Conservation (phyloP, 371 early-diverging fungal species). For the Mucor piriformis region DNA sequence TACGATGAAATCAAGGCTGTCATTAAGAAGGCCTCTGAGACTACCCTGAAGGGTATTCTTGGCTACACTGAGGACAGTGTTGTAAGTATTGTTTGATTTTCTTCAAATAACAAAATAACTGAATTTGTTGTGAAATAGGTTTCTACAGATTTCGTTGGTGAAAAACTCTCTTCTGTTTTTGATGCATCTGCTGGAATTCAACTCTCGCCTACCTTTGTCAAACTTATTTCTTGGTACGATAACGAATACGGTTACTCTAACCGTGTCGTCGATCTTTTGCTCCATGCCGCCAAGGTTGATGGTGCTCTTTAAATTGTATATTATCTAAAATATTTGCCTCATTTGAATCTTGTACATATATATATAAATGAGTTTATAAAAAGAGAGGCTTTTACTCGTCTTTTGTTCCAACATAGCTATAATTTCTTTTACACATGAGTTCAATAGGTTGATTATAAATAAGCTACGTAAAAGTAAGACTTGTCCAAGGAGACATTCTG, state of each 20-base stretch:
- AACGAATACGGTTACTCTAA: constrained; percentile 93
- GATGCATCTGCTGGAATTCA: constrained; percentile 97
- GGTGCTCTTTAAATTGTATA: constrained; percentile 18
- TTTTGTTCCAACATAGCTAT: too few species aligned
- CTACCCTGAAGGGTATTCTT: constrained; percentile 84
- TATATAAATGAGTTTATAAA: too few species aligned
- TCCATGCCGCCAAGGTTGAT: constrained; percentile 69
- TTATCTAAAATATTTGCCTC: neutral
- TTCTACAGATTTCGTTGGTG: constrained; percentile 94
- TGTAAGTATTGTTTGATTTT: constrained; percentile 51
- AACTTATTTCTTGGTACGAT: constrained; percentile 90
- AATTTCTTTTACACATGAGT: too few species aligned
- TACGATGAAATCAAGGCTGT: constrained; percentile 90
- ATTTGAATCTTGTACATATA: neutral
- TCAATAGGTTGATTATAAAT: too few species aligned
- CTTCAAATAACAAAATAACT: too few species aligned
- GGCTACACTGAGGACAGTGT: constrained; percentile 95
- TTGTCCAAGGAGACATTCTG: too few species aligned
- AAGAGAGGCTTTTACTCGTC: too few species aligned
- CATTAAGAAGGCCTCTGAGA: constrained; percentile 84
- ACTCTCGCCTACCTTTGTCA: constrained; percentile 95
- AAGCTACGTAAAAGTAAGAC: too few species aligned
- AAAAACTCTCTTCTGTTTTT: constrained; percentile 89
- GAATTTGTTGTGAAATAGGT: constrained; percentile 28
- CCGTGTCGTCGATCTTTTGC: constrained; percentile 88